Percentiles rank a stretch among this genome's conserved stretches.
phyloP scores from a whole-genome alignment of 1,284 basidiomycete species.

The Apiotrichum akiyoshidainum region DNA sequence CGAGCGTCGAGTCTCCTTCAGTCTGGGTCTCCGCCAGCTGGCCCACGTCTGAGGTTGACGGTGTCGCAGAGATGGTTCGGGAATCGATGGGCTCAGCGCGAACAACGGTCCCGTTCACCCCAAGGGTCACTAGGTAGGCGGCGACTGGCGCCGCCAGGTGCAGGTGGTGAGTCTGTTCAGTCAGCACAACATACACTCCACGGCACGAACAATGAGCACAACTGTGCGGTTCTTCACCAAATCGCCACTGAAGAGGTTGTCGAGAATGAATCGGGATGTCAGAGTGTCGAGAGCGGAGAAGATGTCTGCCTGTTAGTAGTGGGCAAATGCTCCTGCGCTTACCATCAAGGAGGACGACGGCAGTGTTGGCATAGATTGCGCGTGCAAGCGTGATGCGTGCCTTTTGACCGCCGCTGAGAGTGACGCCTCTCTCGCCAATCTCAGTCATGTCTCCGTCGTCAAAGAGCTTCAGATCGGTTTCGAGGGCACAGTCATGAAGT shows the following conservation, averaged over 20 bases:
- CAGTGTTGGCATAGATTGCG: slow-evolving; percentile 63
- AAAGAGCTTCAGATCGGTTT: slow-evolving; percentile 63
- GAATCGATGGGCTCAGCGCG: slow-evolving; percentile 41
- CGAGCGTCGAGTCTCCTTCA: slow-evolving; percentile 33
- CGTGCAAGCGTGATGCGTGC: slow-evolving; percentile 70
- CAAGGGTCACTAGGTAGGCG: slow-evolving; percentile 61
- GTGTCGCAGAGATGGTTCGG: slow-evolving; percentile 18
- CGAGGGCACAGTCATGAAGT: slow-evolving; percentile 62
- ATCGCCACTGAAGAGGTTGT: slow-evolving; percentile 68
- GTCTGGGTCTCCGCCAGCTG: slow-evolving; percentile 29
- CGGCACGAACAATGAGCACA: slow-evolving; percentile 63
- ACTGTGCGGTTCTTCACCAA: slow-evolving; percentile 67
- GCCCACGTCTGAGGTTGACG: slow-evolving; percentile 18
- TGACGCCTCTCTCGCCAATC: slow-evolving; percentile 52
- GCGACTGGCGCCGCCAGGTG: slow-evolving; percentile 64
- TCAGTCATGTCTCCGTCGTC: slow-evolving; percentile 71
- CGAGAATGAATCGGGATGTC: slow-evolving; percentile 71
- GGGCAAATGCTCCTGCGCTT: slow-evolving; percentile 7
- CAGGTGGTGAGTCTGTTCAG: slow-evolving; percentile 62
- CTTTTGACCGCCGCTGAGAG: slow-evolving; percentile 62
- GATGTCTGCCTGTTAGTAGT: slow-evolving; percentile 53
- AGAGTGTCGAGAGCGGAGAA: slow-evolving; percentile 56
- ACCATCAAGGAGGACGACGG: slow-evolving; percentile 59
- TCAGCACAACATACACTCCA: no score
- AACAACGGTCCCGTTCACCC: slow-evolving; percentile 54